A percentile compares a stretch with the other conserved stretches of the same genome.
Conservation (phyloP, 495 filamentous ascomycete genomes). For the Geopyxis carbonaria region DNA sequence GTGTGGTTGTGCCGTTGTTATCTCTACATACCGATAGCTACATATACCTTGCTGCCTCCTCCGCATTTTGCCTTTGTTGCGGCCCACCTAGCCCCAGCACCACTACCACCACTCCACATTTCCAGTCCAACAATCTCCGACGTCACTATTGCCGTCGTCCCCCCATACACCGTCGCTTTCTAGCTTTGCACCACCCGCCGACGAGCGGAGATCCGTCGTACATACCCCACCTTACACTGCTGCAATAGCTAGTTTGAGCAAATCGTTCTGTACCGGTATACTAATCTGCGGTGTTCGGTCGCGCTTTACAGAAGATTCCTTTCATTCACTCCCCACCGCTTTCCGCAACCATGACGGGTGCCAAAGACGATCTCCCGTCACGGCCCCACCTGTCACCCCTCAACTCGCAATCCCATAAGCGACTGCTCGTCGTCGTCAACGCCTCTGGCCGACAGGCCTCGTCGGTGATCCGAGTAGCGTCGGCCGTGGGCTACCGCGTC, state of each 20-base stretch:
- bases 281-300: neutral
- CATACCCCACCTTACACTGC: slow-evolving; percentile 3
- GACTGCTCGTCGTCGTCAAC: slow-evolving; percentile 85
- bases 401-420: slow-evolving; percentile 25
- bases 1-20: no score
- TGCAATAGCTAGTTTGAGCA: neutral
- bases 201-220: slow-evolving; percentile 3
- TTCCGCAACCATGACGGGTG: neutral
- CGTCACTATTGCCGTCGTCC: no score
- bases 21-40: neutral
- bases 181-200: slow-evolving; percentile 1
- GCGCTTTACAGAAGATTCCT: slow-evolving; percentile 5
- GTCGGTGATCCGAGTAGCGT: slow-evolving; percentile 78
- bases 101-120: neutral
- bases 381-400: slow-evolving; percentile 8
- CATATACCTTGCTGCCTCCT: neutral
- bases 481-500: slow-evolving; percentile 78
- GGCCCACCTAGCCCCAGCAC: slow-evolving; percentile 1
- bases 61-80: neutral
- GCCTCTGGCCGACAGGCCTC: slow-evolving; percentile 83
- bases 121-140: neutral
- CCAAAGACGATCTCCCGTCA: neutral
- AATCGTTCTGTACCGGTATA: neutral
- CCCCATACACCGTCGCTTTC: no score
- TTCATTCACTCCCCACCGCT: slow-evolving; percentile 7